Base-by-base conservation (phyloP, 495 filamentous ascomycete genomes). In the Penicillium chermesinum region DNA sequence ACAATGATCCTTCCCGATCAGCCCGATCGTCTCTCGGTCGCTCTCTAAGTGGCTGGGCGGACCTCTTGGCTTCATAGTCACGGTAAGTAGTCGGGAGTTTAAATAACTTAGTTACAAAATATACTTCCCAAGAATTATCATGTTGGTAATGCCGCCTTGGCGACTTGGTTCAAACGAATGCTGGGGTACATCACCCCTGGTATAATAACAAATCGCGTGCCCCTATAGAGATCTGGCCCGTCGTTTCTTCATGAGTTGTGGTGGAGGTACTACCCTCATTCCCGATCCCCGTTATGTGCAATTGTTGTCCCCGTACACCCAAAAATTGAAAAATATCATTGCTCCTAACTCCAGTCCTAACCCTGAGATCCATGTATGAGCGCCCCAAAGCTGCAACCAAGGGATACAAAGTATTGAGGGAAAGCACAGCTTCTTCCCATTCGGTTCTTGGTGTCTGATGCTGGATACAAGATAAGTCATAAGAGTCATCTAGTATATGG, bases 1-100 rank as follows among this genome's bases (percentile, higher is more conserved):
- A 50, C 38, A 54, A 54, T 48, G 53, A 52, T 56, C 47, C 30
- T 50, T 48, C 41, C 21, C 14, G 53, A 53, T 59, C 53, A 18
- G 27, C 46, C 30, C n/a, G 1, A 1, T 8, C 41, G 25, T 38
- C 41, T 27, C 12, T 21, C 20, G 2, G 1, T 33, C 14, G 1
- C 20, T 16, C 38, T 50, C 21, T 49, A 21, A 50, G 36, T 55
- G 55, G 50, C 41, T 49, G 36, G 27, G 2, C 22, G 6, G 8
- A 5, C 30, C 14, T 22, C 6, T 25, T 37, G 1, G 20, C n/a
- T 36, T 44, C 22, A 3, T 10, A 16, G 20, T 46, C 39, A 44
- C 40, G 16, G 36, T 15, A n/a, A 12, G 33, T 16, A 15, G 15
- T 19, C 21, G 17, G 34, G 16, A 53, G 46, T 5, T 53, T 44